A percentile compares a stretch with the other conserved stretches of the same genome.
Conservation (phyloP, 2,329 filamentous ascomycete genomes). For the Aspergillus phoenicis region DNA sequence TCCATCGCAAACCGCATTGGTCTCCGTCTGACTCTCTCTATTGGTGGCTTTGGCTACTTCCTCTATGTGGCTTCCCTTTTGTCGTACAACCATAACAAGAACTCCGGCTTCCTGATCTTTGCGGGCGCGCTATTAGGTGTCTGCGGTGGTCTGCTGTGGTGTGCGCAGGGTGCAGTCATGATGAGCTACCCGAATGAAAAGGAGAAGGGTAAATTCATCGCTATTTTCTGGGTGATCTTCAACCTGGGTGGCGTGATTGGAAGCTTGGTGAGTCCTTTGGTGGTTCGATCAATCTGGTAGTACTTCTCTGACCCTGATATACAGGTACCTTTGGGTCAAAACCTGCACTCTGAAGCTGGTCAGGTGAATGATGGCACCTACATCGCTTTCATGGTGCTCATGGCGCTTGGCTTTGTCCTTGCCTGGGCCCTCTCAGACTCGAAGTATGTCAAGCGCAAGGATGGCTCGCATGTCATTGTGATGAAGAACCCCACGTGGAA, state of each 20-base stretch:
- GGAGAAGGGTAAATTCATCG: constrained; percentile 85
- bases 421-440: constrained; percentile 72
- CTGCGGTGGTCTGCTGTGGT: constrained; percentile 55
- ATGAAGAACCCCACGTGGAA: constrained; percentile 91
- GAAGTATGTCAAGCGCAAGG: constrained; percentile 69
- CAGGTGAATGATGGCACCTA: constrained; percentile 73
- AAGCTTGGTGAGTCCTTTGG: constrained; percentile 57
- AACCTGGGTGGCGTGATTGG: constrained; percentile 90
- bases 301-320: neutral
- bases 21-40: constrained; percentile 46
- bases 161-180: constrained; percentile 55
- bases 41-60: constrained; percentile 53
- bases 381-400: constrained; percentile 83
- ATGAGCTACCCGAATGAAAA: constrained; percentile 84
- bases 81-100: constrained; percentile 54
- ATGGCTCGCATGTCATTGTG: constrained; percentile 77
- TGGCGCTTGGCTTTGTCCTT: constrained; percentile 69
- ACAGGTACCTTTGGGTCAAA: constrained; percentile 50
- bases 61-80: constrained; percentile 54
- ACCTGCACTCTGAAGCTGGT: constrained; percentile 45
- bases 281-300: neutral
- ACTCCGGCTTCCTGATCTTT: constrained; percentile 53
- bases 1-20: constrained; percentile 50
- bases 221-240: constrained; percentile 94
- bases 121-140: constrained; percentile 53